phyloP scores from a whole-genome alignment of 805 yeast genomes.

The Suhomyces sp. region DNA sequence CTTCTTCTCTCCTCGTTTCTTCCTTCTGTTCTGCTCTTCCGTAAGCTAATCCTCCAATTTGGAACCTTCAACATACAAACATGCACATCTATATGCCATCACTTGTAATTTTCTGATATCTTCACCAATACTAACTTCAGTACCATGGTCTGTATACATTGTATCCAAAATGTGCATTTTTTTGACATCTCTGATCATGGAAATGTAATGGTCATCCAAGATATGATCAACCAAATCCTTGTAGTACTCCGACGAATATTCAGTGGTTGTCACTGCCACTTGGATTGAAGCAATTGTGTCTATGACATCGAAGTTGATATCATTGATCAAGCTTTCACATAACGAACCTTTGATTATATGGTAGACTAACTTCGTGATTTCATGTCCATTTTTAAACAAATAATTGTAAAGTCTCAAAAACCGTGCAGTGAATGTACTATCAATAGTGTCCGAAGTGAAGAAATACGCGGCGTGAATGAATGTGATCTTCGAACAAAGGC shows the following conservation, averaged over 20 bases:
- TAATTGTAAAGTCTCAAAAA: conserved; percentile 30
- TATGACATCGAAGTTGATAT: conserved; percentile 27
- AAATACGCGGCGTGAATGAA: conserved; percentile 32
- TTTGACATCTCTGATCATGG: conserved; percentile 11
- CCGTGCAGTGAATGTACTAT: conserved; percentile 26
- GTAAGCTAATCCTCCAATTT: conserved; percentile 30
- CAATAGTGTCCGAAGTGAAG: conserved; percentile 29
- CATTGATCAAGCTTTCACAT: conserved; percentile 25
- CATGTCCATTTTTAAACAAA: conserved; percentile 21
- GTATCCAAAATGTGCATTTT: conserved; percentile 4
- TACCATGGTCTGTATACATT: conserved; percentile 12
- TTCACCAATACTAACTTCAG: conserved; percentile 9
- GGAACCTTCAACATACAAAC: conserved; percentile 36
- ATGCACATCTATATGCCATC: conserved; percentile 39
- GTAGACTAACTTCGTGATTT: conserved; percentile 25
- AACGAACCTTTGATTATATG: conserved; percentile 32
- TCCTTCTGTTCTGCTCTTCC: not conserved
- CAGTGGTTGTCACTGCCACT: conserved; percentile 13
- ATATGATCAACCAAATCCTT: conserved; percentile 15
- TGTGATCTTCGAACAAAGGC: conserved; percentile 21
- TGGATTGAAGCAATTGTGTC: conserved; percentile 29
- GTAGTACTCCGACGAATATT: conserved; percentile 18
- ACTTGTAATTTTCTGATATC: conserved; percentile 26
- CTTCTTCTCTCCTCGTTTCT: not conserved
- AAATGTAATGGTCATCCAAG: conserved; percentile 14